Conservation (phyloP, 495 filamentous ascomycete species). For the Recurvomyces mirabilis region DNA sequence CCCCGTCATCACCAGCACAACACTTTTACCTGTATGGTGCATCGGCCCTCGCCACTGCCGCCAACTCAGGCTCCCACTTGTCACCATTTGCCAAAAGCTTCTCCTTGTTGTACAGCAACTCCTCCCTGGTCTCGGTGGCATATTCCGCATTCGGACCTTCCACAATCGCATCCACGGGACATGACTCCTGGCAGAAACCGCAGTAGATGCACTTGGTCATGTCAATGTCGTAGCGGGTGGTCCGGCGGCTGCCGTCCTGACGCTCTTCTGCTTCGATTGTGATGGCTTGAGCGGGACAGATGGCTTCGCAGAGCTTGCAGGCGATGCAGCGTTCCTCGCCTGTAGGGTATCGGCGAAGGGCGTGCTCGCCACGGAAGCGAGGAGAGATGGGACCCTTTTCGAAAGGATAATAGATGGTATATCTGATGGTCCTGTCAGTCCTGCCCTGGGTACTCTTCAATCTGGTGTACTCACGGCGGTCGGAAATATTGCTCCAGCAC, state of each 20-base stretch:
- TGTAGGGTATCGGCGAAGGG: conserved; percentile 85
- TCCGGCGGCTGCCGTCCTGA: conserved; percentile 84
- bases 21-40: conserved; percentile 33
- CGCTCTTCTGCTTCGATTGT: conserved; percentile 98
- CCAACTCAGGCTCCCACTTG: conserved; percentile 97
- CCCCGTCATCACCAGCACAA: too few species aligned
- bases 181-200: conserved; percentile 97
- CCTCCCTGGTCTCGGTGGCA: conserved; percentile 92
- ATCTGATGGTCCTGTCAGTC: too few species aligned
- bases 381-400: conserved; percentile 98
- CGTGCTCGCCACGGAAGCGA: conserved; percentile 94
- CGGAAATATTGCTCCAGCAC: conserved; percentile 96
- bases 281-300: conserved; percentile 94
- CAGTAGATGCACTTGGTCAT: conserved; percentile 99
- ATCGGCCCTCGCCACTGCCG: conserved; percentile 71
- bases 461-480: conserved; percentile 78
- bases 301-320: conserved; percentile 97
- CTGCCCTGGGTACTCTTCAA: too few species aligned
- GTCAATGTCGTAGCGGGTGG: conserved; percentile 97
- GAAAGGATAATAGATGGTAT: conserved; percentile 97
- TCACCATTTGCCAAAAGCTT: conserved; percentile 82
- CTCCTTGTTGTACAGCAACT: conserved; percentile 98
- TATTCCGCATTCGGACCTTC: conserved; percentile 94
- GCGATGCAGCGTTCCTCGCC: conserved; percentile 98
- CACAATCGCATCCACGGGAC: conserved; percentile 96